Conservation (phyloP, 371 early-diverging fungal species). For the Mortierella sp. region DNA sequence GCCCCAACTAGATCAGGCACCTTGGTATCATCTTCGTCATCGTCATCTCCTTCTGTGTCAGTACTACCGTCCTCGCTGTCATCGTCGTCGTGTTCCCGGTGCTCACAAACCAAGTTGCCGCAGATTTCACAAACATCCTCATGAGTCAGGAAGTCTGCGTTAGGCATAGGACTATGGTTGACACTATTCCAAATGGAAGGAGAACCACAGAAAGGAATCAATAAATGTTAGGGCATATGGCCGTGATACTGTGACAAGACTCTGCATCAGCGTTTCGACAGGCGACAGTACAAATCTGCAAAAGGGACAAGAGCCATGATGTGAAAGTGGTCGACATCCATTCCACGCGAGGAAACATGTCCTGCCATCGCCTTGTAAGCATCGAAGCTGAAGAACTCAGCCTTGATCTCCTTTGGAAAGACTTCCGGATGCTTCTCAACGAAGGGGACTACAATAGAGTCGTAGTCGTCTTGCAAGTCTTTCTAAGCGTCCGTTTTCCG, state of each 20-base stretch:
- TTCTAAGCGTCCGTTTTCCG: slow-evolving; percentile 18
- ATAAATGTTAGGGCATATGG: no score
- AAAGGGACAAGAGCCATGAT: slow-evolving; percentile 88
- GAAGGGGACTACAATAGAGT: slow-evolving; percentile 66
- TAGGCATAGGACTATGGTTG: slow-evolving; percentile 40
- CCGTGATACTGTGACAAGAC: neutral
- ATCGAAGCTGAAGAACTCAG: slow-evolving; percentile 62
- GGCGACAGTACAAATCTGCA: slow-evolving; percentile 73
- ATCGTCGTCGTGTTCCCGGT: slow-evolving; percentile 19
- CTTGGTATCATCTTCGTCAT: slow-evolving; percentile 48
- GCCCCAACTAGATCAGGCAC: slow-evolving; percentile 47
- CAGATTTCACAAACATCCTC: slow-evolving; percentile 54
- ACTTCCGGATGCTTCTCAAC: slow-evolving; percentile 64
- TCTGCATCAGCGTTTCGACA: neutral
- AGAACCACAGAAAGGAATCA: neutral
- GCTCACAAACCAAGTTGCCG: slow-evolving; percentile 42
- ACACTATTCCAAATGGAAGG: slow-evolving; percentile 20
- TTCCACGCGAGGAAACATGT: slow-evolving; percentile 83
- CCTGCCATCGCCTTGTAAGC: slow-evolving; percentile 69
- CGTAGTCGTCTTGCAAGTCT: slow-evolving; percentile 72
- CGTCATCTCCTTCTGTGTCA: slow-evolving; percentile 24
- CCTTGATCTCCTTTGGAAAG: slow-evolving; percentile 56
- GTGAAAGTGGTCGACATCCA: slow-evolving; percentile 84
- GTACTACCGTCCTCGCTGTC: slow-evolving; percentile 30
- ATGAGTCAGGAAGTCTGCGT: slow-evolving; percentile 35